Percentiles rank a stretch among this genome's conserved stretches.
Conservation (phyloP, 257 asterid species). For the Nicotiana sylvestris region DNA sequence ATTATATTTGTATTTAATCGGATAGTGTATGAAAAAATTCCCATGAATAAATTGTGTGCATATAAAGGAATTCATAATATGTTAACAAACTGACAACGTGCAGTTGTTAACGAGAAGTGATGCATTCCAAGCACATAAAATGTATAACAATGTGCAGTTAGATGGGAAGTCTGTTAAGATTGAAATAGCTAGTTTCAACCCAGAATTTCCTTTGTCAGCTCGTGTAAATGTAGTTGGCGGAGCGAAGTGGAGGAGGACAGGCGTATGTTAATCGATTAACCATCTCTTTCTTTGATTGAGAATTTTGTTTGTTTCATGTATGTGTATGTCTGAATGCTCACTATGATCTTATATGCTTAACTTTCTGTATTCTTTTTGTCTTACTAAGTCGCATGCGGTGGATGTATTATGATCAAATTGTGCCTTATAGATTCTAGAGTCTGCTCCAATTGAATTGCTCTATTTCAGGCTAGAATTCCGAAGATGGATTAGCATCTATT, state of each 20-base stretch:
- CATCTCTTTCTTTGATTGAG: not conserved
- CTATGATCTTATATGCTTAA: not conserved
- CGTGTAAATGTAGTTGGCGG: constrained; percentile 18
- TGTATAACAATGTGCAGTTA: too few species aligned
- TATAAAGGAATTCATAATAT: too few species aligned
- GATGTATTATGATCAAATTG: not conserved
- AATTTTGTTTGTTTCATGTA: not conserved
- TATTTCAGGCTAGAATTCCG: not conserved
- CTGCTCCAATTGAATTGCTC: not conserved
- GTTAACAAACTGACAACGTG: too few species aligned
- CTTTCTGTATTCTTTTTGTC: not conserved
- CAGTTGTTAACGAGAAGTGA: too few species aligned
- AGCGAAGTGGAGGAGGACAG: constrained; percentile 58
- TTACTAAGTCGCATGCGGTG: not conserved
- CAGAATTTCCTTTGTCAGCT: constrained; percentile 53
- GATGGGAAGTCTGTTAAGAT: too few species aligned
- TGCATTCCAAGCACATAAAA: too few species aligned
- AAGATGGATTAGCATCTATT: not conserved
- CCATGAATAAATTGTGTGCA: too few species aligned
- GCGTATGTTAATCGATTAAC: constrained; percentile 36
- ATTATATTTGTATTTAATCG: too few species aligned
- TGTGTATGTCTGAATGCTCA: not conserved
- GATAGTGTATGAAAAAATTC: too few species aligned
- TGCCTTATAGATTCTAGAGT: not conserved
- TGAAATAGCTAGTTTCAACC: not conserved